Evolutionary conservation across 129 eudicot species (phyloP), one percentile per base, ranked within the genome.

Genomic region (Lactuca saligna): DNA sequence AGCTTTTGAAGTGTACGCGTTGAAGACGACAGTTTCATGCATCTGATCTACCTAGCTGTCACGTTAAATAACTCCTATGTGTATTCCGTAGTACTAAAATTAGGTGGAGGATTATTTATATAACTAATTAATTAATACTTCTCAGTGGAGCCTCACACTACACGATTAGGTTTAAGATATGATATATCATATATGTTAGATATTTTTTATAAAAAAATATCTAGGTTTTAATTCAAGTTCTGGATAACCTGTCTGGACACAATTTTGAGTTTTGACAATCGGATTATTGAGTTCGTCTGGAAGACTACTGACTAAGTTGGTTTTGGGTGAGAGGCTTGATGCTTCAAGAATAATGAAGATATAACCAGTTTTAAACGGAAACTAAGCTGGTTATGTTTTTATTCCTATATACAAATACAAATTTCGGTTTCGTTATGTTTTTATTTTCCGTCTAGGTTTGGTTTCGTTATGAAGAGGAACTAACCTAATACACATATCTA

Each of bases 11-110:
- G 20, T 68, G 31, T 55, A 15, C 35, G 41, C n/a, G 53, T 8
- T 38, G 75, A 42, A 74, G 49, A 63, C 25, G 71, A 74, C 57
- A 50, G 44, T 66, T 75, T 49, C 62, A 75, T 75, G 13, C 41
- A 66, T 34, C 67, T 25, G 29, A 25, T 25, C 29, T 25, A 25
- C 2, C 29, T 58, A 59, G 56, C 57, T 67, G 74, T 75, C 80
- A 68, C 63, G 68, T 75, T 37, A 67, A 75, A 60, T 68, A 75
- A 17, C 59, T 31, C 12, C 61, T 7, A 8, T 56, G 48, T 53
- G 46, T 53, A 56, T 3, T 67, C 76, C 49, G 57, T 66, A 55
- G 57, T 49, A 75, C 79, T 75, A 15, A 34, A 75, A 59, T 75
- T 75, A 75, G 80, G 80, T 64, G 70, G 42, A 44, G 17, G 38